Base-by-base conservation (phyloP, 2,329 filamentous ascomycete species). In the Plenodomus tracheiphilus region DNA sequence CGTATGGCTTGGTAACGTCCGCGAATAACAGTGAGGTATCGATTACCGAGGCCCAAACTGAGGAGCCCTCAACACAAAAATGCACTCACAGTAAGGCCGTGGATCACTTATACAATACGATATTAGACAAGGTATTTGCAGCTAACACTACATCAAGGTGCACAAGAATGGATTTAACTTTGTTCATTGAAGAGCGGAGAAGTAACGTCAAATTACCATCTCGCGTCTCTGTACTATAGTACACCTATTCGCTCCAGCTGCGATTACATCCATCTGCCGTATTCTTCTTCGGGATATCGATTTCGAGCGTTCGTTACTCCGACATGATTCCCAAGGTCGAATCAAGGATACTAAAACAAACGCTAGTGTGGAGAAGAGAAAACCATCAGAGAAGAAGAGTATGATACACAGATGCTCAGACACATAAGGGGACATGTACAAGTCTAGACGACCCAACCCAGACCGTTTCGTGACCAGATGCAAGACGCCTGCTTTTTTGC, bases 401-500 rank as follows among this genome's bases (percentile, higher is more conserved):
- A 71, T 69, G 59, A 49, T 68, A 70, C 66, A 70, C 19, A 58
- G 54, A 56, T 62, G 53, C 50, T 58, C 51, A 59, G 58, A 62
- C 57, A 58, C 44, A 47, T 54, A 43, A 49, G 54, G 48, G 55
- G 49, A 62, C 62, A 62, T 64, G 46, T 62, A 68, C 60, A 70
- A 62, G 61, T 69, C 67, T 71, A 69, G 56, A 61, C 28, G 35
- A 41, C 48, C 59, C 56, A 56, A 64, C 53, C 61, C 57, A 54
- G 54, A 57, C 57, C 58, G 49, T 56, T 48, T 56, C 49, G 56
- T 59, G 64, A 61, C 59, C 55, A n/a, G 59, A 71, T 71, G 68
- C 68, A 71, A 69, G 61, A 70, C 65, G 66, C 66, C 69, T 65
- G 64, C 62, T 72, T 72, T 25, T 59, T 69, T 67, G 62, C 51